A percentile compares a stretch with the other conserved stretches of the same genome.
These are phyloP conservation scores for Pterocarpus macrocarpus DNA, from an alignment of 306 rosid species.

Conservation along the genomic window DNA sequence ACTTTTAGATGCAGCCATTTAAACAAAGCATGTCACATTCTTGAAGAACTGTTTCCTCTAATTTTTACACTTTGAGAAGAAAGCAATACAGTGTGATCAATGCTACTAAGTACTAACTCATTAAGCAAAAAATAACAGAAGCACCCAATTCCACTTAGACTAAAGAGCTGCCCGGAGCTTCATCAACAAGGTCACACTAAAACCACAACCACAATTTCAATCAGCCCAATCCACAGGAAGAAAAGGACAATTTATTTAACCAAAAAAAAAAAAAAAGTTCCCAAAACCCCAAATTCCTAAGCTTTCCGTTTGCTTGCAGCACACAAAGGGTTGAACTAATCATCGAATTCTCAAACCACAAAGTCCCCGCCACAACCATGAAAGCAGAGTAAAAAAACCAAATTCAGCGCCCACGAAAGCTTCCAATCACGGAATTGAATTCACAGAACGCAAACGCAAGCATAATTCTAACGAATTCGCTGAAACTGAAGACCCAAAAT, in stretches of 20 bases:
- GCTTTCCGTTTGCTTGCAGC: background rate
- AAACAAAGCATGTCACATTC: background rate
- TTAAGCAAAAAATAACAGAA: constrained; percentile 11
- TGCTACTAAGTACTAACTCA: constrained; percentile 1
- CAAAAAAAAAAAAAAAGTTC: background rate
- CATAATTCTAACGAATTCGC: constrained; percentile 39
- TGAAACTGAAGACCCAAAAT: background rate
- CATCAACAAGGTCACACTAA: background rate
- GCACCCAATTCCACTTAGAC: constrained; percentile 9
- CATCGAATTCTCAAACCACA: constrained; percentile 18
- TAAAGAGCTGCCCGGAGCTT: background rate
- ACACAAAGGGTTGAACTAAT: constrained; percentile 26
- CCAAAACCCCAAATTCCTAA: constrained; percentile 28
- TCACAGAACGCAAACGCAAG: constrained; percentile 34
- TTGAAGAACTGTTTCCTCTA: background rate
- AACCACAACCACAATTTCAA: constrained; percentile 28
- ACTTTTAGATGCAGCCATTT: background rate
- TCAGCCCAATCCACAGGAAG: background rate
- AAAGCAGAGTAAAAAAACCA: background rate
- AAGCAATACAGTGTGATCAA: background rate
- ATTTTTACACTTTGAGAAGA: background rate
- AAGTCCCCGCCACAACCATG: background rate
- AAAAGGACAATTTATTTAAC: background rate
- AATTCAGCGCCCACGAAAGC: constrained; percentile 17
- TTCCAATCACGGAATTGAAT: constrained; percentile 36